Conservation (phyloP, 129 eudicot species). For the Deinandra increscens region DNA sequence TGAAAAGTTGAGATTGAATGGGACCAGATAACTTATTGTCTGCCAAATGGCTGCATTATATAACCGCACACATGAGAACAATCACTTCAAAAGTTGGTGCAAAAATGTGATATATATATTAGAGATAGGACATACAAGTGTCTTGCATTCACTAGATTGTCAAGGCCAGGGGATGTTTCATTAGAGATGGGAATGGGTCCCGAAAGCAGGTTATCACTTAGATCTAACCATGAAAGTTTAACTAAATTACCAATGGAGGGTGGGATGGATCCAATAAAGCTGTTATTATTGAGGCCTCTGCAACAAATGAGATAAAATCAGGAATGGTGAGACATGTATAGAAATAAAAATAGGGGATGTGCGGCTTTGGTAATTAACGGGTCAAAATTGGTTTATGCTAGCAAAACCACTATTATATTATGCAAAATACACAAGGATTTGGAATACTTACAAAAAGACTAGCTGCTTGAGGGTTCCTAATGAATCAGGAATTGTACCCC, state of each 20-base stretch:
- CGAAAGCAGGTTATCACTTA: constrained; percentile 64
- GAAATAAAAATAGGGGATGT: neutral
- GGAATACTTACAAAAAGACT: constrained; percentile 55
- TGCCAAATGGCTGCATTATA: constrained; percentile 68
- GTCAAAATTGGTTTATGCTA: neutral
- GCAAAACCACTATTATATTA: neutral
- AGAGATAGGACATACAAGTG: constrained; percentile 70
- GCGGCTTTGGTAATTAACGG: neutral
- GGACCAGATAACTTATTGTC: constrained; percentile 66
- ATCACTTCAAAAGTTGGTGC: neutral
- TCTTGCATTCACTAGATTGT: constrained; percentile 52
- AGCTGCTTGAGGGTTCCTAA: constrained; percentile 70
- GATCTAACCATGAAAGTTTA: constrained; percentile 71
- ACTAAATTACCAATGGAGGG: constrained; percentile 64
- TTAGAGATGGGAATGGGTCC: constrained; percentile 77
- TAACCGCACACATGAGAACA: neutral
- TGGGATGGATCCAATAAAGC: constrained; percentile 73
- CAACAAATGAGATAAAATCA: neutral
- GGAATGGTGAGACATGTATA: neutral
- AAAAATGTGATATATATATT: neutral
- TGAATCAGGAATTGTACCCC: constrained; percentile 74
- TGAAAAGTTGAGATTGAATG: constrained; percentile 56
- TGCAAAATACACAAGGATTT: neutral
- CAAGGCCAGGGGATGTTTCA: constrained; percentile 54
- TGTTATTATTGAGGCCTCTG: constrained; percentile 72